Percentiles rank a stretch among this genome's conserved stretches.
Conservation (phyloP, 352 stramenopile genomes). For the Pythium sukuiense region DNA sequence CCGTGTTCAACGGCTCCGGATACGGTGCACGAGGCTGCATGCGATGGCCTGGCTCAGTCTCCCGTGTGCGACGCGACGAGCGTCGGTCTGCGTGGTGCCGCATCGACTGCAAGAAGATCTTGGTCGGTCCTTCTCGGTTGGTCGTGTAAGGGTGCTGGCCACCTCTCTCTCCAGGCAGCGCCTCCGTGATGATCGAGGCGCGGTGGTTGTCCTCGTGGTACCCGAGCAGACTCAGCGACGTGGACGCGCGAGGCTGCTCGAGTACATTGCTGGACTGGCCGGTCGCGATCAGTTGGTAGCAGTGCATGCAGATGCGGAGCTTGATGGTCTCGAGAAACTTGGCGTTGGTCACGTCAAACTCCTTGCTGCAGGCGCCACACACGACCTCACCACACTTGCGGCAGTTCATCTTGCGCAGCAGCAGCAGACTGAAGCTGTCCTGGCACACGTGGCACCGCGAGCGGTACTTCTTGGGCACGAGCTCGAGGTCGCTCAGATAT, state of each 20-base stretch:
- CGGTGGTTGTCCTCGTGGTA: constrained; percentile 66
- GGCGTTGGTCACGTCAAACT: constrained; percentile 68
- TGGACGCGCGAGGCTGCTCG: constrained; percentile 54
- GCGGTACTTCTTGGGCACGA: constrained; percentile 82
- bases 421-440: constrained; percentile 81
- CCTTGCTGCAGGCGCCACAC: constrained; percentile 83
- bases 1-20: constrained; percentile 2
- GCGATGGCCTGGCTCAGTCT: constrained; percentile 3
- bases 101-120: constrained; percentile 81
- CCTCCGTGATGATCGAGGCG: constrained; percentile 59
- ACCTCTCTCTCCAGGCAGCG: constrained; percentile 14
- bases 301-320: constrained; percentile 85
- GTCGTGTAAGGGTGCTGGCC: constrained; percentile 11
- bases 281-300: constrained; percentile 79
- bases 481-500: constrained; percentile 78
- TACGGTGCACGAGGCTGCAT: neutral
- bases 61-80: neutral
- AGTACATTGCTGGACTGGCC: constrained; percentile 52
- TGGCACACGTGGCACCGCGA: constrained; percentile 72
- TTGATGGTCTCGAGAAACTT: constrained; percentile 67
- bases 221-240: constrained; percentile 58
- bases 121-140: constrained; percentile 35
- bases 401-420: constrained; percentile 84
- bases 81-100: constrained; percentile 23
- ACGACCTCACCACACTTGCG: constrained; percentile 88